These are phyloP conservation scores for Epichloe scottii DNA, from an alignment of 2,329 filamentous ascomycete genomes.

Conservation along the genomic window DNA sequence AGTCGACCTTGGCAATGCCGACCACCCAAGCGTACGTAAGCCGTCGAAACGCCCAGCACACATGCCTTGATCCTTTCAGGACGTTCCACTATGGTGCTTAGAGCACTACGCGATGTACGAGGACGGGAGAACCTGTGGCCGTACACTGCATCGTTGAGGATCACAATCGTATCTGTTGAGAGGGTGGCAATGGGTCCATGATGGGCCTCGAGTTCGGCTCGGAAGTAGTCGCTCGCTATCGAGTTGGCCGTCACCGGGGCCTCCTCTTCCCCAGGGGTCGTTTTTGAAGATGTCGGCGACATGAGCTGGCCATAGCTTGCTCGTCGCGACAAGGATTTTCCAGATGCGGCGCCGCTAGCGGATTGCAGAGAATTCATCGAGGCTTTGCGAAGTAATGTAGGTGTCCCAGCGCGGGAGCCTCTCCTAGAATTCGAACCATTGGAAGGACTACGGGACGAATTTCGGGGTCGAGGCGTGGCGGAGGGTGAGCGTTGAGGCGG, in stretches of 20 bases:
- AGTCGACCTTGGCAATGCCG: constrained; percentile 60
- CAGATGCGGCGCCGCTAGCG: constrained; percentile 25
- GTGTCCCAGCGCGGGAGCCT: constrained; percentile 35
- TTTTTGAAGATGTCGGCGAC: constrained; percentile 21
- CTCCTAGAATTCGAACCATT: constrained; percentile 30
- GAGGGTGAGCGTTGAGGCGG: constrained; percentile 23
- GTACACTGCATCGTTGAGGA: constrained; percentile 89
- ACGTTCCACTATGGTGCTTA: constrained; percentile 80
- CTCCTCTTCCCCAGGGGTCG: constrained; percentile 18
- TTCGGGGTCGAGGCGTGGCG: constrained; percentile 25
- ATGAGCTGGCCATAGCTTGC: constrained; percentile 33
- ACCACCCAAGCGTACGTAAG: constrained; percentile 82
- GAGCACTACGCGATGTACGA: constrained; percentile 55
- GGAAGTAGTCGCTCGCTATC: constrained; percentile 57
- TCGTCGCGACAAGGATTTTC: constrained; percentile 31
- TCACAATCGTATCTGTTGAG: constrained; percentile 56
- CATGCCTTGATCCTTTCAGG: constrained; percentile 82
- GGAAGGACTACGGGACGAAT: constrained; percentile 30
- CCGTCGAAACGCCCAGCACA: constrained; percentile 68
- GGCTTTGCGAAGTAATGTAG: constrained; percentile 40
- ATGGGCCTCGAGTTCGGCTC: constrained; percentile 54
- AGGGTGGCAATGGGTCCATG: constrained; percentile 31
- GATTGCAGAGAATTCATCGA: constrained; percentile 46
- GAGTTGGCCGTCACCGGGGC: constrained; percentile 34
- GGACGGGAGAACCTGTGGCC: constrained; percentile 84